Evolutionary conservation across 352 stramenopile species (phyloP), one percentile per base, ranked within the genome.

Genomic region (Thraustochytrium striatum): DNA sequence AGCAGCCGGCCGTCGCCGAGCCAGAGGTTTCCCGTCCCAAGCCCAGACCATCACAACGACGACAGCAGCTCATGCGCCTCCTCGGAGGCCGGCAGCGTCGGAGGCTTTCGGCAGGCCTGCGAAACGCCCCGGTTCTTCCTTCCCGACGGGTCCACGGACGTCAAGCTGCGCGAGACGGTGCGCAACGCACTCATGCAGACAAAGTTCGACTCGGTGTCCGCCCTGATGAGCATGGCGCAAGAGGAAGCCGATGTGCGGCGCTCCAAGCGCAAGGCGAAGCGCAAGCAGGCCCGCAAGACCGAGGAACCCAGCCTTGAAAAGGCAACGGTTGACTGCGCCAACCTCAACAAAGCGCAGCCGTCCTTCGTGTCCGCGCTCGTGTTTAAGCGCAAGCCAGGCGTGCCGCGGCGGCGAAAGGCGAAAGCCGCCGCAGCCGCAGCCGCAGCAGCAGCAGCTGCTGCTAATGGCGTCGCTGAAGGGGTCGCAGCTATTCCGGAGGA

Each of bases 111-210:
- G 25, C 44, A 75, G 50, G 28, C 33, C 19, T 65, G 65, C 2
- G 65, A 75, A 30, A 75, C 65, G 11, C 65, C 65, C n/a, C 65
- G 65, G 3, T 84, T 94, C 30, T 94, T 94, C 61, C 86, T 91
- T 9, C 87, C 89, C 0, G 89, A 93, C 53, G 89, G 89, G 16
- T 88, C 87, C 44, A 89, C 86, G 59, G 91, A 93, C 84, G 90
- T 87, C 65, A 93, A 91, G 55, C 81, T 94, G 19, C 85, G 89
- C 16, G 89, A 94, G 65, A 93, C 87, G n/a, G 92, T 94, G 36
- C 85, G 88, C 7, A 84, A 86, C 9, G 89, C 89, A 1, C 83
- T 94, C 8, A 88, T 91, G 30, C 70, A 80, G 21, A 75, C 39
- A 38, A 75, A 75, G 65, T 75, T 62, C 25, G 65, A 75, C 30